A percentile compares a stretch with the other conserved stretches of the same genome.
These are phyloP conservation scores for Cubamyces sp. DNA, from an alignment of 768 basidiomycete genomes.

Conservation along the genomic window DNA sequence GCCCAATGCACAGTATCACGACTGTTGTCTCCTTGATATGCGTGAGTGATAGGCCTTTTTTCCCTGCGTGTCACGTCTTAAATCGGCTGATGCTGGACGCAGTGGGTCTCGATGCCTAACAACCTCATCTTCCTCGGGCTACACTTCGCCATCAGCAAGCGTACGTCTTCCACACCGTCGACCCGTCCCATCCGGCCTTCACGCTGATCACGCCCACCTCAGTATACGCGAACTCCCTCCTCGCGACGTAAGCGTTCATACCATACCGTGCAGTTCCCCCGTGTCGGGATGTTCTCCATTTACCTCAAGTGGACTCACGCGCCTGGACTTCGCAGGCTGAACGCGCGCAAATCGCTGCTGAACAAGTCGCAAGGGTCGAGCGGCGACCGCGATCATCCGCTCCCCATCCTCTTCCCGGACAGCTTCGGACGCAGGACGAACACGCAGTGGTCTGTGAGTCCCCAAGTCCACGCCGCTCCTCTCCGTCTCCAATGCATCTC, in stretches of 20 bases:
- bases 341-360: slow-evolving; percentile 24
- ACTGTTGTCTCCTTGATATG: slow-evolving; percentile 31
- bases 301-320: background rate
- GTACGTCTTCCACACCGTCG: slow-evolving; percentile 21
- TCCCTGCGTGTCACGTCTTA: too few relatives aligned
- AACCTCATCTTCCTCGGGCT: slow-evolving; percentile 34
- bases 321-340: slow-evolving; percentile 14
- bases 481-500: background rate
- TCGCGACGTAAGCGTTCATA: slow-evolving; percentile 30
- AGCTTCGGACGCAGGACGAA: slow-evolving; percentile 9
- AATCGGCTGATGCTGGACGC: background rate
- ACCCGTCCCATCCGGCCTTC: too few relatives aligned
- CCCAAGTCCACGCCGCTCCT: background rate
- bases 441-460: slow-evolving; percentile 21
- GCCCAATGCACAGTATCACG: slow-evolving; percentile 20
- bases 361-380: slow-evolving; percentile 23
- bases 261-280: background rate
- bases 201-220: background rate
- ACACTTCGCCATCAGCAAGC: slow-evolving; percentile 35
- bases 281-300: background rate
- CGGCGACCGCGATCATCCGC: slow-evolving; percentile 25
- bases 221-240: slow-evolving; percentile 36
- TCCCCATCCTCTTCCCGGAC: slow-evolving; percentile 28
- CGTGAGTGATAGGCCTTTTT: slow-evolving; percentile 12
- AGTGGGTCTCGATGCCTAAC: slow-evolving; percentile 34